Evolutionary conservation across 352 stramenopile genomes (phyloP), one percentile per base, ranked within the genome.

Genomic region (Phytophthora agathidicida): DNA sequence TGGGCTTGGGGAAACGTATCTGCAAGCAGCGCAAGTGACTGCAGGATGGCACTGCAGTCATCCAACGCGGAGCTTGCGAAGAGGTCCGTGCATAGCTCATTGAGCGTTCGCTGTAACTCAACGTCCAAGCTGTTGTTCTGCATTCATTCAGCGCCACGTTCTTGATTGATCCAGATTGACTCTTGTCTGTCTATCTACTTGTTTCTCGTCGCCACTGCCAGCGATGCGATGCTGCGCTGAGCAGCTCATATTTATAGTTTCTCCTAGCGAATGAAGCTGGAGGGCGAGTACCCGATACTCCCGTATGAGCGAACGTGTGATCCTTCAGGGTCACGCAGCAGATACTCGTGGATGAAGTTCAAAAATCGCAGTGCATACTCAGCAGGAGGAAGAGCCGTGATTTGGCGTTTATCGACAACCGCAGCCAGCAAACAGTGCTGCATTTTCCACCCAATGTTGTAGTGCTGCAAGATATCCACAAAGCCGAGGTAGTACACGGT

Each of bases 281-380:
- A 66, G 26, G 61, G 65, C 24, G 61, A 75, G 45, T 54, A 73
- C 17, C 73, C 74, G n/a, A 92, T 80, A 33, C 80, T 91, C 32
- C 83, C 83, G 43, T 92, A 92, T 20, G 83, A 92, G 37, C 80
- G 80, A 36, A 83, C 71, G 26, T 78, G 77, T 2, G 77, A 73
- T 38, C 62, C 65, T 27, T 89, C 68, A 11, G 73, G 67, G 42
- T 88, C 83, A 52, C 80, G 81, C 22, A 95, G 67, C 52, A 95
- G 55, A 65, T 95, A 86, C 47, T 87, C 77, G 55, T 95, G 86
- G 35, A 95, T 90, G 22, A 95, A 95, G 26, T 80, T 88, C 19
- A 95, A 68, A 71, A 95, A 95, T 19, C 86, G 83, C 47, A 95
- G 71, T 7, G 83, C 86, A 43, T 95, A 95, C 65, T 95, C 86